These are phyloP conservation scores for Rhodotorula graminis DNA, from an alignment of 768 basidiomycete species.

Conservation along the genomic window DNA sequence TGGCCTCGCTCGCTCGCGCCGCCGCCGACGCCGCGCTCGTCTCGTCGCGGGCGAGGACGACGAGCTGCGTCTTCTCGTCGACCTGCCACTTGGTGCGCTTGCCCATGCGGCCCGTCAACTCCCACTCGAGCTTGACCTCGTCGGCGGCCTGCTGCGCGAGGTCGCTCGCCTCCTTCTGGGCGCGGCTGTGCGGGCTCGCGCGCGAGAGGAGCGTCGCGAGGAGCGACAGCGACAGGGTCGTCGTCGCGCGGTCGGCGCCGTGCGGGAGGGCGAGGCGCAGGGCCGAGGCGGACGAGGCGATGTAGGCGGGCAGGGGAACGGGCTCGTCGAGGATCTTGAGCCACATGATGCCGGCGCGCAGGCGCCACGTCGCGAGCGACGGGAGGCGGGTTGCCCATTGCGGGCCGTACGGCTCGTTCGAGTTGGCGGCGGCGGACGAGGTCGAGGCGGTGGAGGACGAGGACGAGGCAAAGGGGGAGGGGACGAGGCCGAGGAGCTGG, in stretches of 20 bases:
- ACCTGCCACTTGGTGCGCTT: constrained; percentile 92
- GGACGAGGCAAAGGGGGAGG: constrained; percentile 12
- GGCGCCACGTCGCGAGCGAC: constrained; percentile 52
- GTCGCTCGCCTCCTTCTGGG: constrained; percentile 72
- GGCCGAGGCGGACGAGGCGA: constrained; percentile 47
- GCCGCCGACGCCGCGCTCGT: constrained; percentile 43
- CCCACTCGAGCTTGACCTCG: constrained; percentile 74
- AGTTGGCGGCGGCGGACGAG: neutral
- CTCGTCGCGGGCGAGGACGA: constrained; percentile 84
- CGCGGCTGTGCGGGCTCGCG: constrained; percentile 45
- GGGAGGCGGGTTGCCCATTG: neutral
- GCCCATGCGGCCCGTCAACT: constrained; percentile 86
- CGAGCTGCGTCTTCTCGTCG: constrained; percentile 76
- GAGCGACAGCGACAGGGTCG: constrained; percentile 68
- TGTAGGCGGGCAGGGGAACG: constrained; percentile 55
- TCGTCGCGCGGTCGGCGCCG: constrained; percentile 51
- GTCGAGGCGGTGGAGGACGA: neutral
- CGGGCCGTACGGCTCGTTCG: neutral
- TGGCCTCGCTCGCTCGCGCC: neutral
- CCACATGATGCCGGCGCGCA: constrained; percentile 54
- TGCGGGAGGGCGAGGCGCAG: constrained; percentile 36
- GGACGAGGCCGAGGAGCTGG: constrained; percentile 57
- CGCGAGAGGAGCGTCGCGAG: constrained; percentile 60
- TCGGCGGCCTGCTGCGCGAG: constrained; percentile 71
- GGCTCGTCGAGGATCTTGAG: constrained; percentile 71